Conservation (phyloP, 129 eudicot genomes). For the Oenanthe sinensis region DNA sequence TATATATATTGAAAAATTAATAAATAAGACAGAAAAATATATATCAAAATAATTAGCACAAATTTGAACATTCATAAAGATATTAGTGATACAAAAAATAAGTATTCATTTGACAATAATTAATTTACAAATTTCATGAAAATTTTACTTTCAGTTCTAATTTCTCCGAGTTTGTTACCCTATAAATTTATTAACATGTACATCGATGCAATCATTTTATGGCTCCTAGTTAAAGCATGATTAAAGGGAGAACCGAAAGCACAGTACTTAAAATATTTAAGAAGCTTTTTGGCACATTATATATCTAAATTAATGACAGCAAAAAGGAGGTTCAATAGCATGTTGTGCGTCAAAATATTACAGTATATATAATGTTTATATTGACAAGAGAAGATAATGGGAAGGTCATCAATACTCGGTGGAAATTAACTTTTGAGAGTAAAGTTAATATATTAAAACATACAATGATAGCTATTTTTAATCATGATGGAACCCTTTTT, state of each 20-base stretch:
- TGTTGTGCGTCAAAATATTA: constrained; percentile 1
- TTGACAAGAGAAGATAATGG: constrained; percentile 2
- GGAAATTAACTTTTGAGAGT: constrained; percentile 5
- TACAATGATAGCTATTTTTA: neutral
- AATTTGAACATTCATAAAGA: too few species aligned
- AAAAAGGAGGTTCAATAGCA: constrained; percentile 9
- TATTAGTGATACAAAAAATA: too few species aligned
- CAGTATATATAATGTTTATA: neutral
- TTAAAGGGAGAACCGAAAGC: neutral
- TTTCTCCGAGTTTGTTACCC: too few species aligned
- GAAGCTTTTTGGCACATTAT: neutral
- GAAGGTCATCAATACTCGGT: constrained; percentile 3
- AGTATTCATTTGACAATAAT: too few species aligned
- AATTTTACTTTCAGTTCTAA: too few species aligned
- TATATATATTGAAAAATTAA: too few species aligned
- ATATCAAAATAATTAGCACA: too few species aligned
- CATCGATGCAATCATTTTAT: neutral
- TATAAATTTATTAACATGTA: too few species aligned
- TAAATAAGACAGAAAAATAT: too few species aligned
- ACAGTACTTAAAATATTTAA: neutral
- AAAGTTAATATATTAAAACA: neutral
- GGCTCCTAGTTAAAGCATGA: neutral
- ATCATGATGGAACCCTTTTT: neutral
- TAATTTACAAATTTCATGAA: too few species aligned
- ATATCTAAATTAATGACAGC: neutral